Base-by-base conservation (phyloP, 75 land plant genomes). In the Picea glauca region DNA sequence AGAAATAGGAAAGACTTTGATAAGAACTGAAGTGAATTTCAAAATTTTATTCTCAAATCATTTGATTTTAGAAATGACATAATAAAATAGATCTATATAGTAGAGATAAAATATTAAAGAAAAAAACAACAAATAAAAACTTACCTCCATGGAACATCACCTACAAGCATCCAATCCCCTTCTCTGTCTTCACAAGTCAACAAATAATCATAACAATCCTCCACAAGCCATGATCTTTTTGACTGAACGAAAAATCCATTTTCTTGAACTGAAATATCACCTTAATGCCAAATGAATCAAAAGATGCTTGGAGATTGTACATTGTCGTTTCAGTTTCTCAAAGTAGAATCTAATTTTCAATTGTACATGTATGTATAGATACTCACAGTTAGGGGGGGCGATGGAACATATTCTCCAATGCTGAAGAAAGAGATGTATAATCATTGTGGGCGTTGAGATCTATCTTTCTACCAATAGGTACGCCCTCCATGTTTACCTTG, bases 91-190 rank as follows among this genome's bases (percentile, higher is more conserved):
- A 26, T 32, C 26, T 26, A 9, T 4, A 65, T 32, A 65, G 67
- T 26, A 26, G 26, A 35, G 3, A 35, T 35, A 1, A 35, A 35
- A 3, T 35, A 35, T 35, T 3, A 35, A 35, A 1, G 38, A 3
- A 35, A 35, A 35, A 35, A 35, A 3, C 38, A 35, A 35, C 38
- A 57, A 40, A 66, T 76, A 13, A 38, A 11, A 33, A 50, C 86
- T 79, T 86, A 93, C 96, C 89, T 83, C 96, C 96, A 93, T 40
- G 96, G 96, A 76, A 93, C 96, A 87, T 93, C 96, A 65, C 96
- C 96, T 64, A 93, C 94, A 40, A 93, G 90, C 96, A 93, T 91
- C 96, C 86, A 88, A 72, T 93, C 96, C 59, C 94, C 93, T 13
- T 93, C 96, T 58, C 83, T 90, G 76, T 93, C 96, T 81, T 93